Evolutionary conservation across 768 basidiomycete genomes (phyloP), one percentile per base, ranked within the genome.

Genomic region (Multifurca ochricompacta): DNA sequence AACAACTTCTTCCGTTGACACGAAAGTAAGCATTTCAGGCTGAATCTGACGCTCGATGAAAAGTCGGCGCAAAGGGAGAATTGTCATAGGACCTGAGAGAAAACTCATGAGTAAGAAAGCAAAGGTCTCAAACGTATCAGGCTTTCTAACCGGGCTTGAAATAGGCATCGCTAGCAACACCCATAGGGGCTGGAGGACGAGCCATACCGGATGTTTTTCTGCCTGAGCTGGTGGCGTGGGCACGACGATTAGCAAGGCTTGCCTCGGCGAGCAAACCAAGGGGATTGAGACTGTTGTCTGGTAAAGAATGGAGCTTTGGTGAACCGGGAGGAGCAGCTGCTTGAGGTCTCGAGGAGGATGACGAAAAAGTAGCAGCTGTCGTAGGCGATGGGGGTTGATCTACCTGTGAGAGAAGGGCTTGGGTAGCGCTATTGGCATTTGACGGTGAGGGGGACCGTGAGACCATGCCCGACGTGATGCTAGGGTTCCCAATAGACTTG

Each of bases 211-310:
- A 45, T 3, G 42, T 51, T 25, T 49, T 51, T 42, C 32, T 57
- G 25, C 45, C 43, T 4, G 57, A 46, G 39, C 42, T 54, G 28
- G 62, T 70, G 0, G 75, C 75, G 41, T 82, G 77, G 1, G 80
- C 81, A 25, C 81, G 73, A 5, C 87, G 77, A 61, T 86, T 88
- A 1, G 84, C 85, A 25, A 90, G 70, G 63, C 86, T 90, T 0
- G 91, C 89, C 65, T 97, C 94, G 0, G 92, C 95, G 16, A 98
- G 77, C 0, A 98, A 73, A 0, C 95, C 95, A 10, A 98, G 75
- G 4, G 95, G 95, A 59, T 95, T 97, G 35, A 98, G 73, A 0
- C 87, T 73, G 65, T 95, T 95, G 67, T 97, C 93, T 0, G 95
- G 95, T 4, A 98, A 71, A 0, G 83, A 90, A 60, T 95, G 92